Evolutionary conservation across 31 red algal genomes (phyloP).

Genomic region (Asparagopsis taxiformis): DNA sequence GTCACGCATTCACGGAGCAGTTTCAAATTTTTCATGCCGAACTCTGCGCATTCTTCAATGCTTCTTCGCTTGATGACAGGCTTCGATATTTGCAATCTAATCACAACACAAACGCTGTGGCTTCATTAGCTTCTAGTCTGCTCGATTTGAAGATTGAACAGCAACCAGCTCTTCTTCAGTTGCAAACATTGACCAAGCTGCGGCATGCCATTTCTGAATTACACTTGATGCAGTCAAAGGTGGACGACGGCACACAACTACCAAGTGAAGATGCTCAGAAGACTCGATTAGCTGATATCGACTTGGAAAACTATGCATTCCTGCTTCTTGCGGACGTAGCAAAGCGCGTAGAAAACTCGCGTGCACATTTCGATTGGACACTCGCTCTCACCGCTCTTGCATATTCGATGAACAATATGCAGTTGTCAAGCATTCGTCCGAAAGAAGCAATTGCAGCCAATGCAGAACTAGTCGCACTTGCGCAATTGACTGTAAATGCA

Average conservation of each 20-base stretch:
- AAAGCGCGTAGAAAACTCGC: constrained; percentile 34
- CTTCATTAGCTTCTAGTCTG: constrained; percentile 5
- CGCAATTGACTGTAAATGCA: background rate
- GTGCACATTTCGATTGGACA: constrained; percentile 20
- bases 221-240: constrained; percentile 14
- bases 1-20: constrained; percentile 44
- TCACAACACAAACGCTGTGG: constrained; percentile 12
- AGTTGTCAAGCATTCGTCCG: constrained; percentile 35
- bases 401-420: constrained; percentile 21
- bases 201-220: constrained; percentile 23
- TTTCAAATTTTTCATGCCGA: constrained; percentile 66
- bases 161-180: constrained; percentile 37
- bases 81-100: constrained; percentile 27
- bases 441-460: constrained; percentile 33
- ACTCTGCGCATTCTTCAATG: constrained; percentile 79
- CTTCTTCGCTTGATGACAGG: constrained; percentile 58
- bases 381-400: constrained; percentile 21
- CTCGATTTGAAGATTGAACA: constrained; percentile 37
- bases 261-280: constrained; percentile 50
- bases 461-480: constrained; percentile 24
- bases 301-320: constrained; percentile 69
- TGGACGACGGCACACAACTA: constrained; percentile 1
- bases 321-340: constrained; percentile 58
- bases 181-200: constrained; percentile 48
- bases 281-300: constrained; percentile 58